A percentile compares a stretch with the other conserved stretches of the same genome.
These are phyloP conservation scores for Rhizophagus prolifer DNA, from an alignment of 192 early-diverging fungal genomes.

Conservation along the genomic window DNA sequence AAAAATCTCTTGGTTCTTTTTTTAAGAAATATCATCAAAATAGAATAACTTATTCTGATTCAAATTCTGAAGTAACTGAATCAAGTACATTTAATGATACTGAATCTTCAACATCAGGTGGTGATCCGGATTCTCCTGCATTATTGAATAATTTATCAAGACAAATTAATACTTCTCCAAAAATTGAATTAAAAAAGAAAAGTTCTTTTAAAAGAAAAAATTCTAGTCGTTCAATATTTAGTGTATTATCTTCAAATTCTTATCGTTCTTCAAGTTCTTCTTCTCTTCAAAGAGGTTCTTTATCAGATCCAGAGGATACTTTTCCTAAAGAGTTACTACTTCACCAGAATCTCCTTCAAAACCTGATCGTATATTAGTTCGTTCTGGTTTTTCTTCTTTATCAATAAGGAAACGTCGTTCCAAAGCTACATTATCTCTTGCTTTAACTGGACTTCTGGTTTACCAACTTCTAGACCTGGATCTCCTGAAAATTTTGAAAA, in stretches of 20 bases:
- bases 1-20: slow-evolving; percentile 5
- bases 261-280: slow-evolving; percentile 15
- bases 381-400: slow-evolving; percentile 19
- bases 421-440: neutral
- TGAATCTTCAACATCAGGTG: slow-evolving; percentile 4
- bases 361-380: slow-evolving; percentile 11
- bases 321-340: neutral
- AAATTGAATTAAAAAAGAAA: neutral
- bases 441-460: neutral
- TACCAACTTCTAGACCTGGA: neutral
- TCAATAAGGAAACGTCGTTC: slow-evolving; percentile 13
- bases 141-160: neutral
- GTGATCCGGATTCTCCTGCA: slow-evolving; percentile 7
- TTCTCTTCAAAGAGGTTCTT: slow-evolving; percentile 1
- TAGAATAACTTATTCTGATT: neutral
- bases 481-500: slow-evolving; percentile 14
- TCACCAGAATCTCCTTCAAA: neutral
- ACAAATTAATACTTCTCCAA: neutral
- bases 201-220: slow-evolving; percentile 22
- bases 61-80: neutral
- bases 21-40: neutral
- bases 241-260: slow-evolving; percentile 15
- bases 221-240: slow-evolving; percentile 22
- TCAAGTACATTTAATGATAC: slow-evolving; percentile 6
- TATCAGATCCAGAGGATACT: slow-evolving; percentile 24